Conservation (phyloP, 306 rosid genomes). For the Trifolium fragiferum region DNA sequence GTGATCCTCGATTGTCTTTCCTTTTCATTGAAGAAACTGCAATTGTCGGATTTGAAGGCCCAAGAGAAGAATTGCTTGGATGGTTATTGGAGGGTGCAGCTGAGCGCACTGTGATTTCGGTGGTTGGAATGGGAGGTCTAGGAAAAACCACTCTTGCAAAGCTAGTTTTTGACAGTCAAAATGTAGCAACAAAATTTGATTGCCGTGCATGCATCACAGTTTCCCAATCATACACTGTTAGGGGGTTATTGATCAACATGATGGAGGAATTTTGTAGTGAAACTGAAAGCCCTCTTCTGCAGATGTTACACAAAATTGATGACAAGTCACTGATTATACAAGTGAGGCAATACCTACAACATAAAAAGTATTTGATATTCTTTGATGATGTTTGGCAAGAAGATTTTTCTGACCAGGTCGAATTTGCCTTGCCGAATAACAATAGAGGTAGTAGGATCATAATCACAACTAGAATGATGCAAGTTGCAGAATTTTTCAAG, state of each 20-base stretch:
- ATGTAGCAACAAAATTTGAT: background rate
- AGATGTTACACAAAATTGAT: background rate
- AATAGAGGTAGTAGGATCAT: constrained; percentile 4
- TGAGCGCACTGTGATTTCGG: constrained; percentile 7
- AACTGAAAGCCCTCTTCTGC: background rate
- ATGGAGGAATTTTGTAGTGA: background rate
- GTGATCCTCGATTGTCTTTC: background rate
- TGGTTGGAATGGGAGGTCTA: constrained; percentile 13
- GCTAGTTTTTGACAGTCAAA: constrained; percentile 4
- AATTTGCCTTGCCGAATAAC: constrained; percentile 8
- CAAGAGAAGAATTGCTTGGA: background rate
- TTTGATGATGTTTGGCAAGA: constrained; percentile 18
- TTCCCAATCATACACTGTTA: background rate
- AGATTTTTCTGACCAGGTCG: background rate
- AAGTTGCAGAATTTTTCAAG: background rate
- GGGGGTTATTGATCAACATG: background rate
- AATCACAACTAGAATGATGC: constrained; percentile 17
- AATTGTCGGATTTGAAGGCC: background rate
- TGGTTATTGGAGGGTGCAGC: constrained; percentile 5
- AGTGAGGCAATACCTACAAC: constrained; percentile 10
- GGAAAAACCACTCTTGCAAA: background rate
- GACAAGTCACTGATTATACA: background rate
- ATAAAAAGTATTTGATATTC: constrained; percentile 10
- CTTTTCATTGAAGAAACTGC: constrained; percentile 9
- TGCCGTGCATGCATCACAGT: background rate